Evolutionary conservation across 208 protist genomes (phyloP).

Genomic region (Wallacemonas sp.): DNA sequence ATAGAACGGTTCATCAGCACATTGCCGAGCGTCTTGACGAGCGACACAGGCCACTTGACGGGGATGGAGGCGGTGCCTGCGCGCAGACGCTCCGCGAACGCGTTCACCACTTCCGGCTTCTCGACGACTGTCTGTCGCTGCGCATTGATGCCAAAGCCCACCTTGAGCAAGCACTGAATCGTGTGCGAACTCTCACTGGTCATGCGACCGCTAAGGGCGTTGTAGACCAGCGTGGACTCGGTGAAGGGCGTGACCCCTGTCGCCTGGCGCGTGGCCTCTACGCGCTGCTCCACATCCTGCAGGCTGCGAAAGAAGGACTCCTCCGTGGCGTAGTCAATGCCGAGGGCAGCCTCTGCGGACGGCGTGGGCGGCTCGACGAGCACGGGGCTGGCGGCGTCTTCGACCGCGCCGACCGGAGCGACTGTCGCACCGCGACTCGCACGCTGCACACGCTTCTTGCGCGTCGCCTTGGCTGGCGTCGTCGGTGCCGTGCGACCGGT

Average conservation of each 20-base stretch:
- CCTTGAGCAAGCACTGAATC: slow-evolving; percentile 52
- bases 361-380: slow-evolving; percentile 9
- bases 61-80: slow-evolving; percentile 56
- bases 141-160: slow-evolving; percentile 81
- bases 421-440: neutral
- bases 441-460: slow-evolving; percentile 15
- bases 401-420: slow-evolving; percentile 4
- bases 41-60: slow-evolving; percentile 68
- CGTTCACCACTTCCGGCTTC: slow-evolving; percentile 56
- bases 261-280: neutral
- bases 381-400: no score
- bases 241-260: slow-evolving; percentile 8
- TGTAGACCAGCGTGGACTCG: slow-evolving; percentile 71
- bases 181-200: slow-evolving; percentile 68
- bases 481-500: no score
- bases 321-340: slow-evolving; percentile 2
- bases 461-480: neutral
- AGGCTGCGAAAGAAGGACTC: slow-evolving; percentile 20
- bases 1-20: slow-evolving; percentile 67
- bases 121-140: slow-evolving; percentile 72
- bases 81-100: slow-evolving; percentile 64
- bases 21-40: slow-evolving; percentile 55
- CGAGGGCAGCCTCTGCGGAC: no score
- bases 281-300: slow-evolving; percentile 1
- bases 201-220: slow-evolving; percentile 85